Evolutionary conservation across 176 grass and related monocot species (phyloP).

Genomic region (Ananas comosus): DNA sequence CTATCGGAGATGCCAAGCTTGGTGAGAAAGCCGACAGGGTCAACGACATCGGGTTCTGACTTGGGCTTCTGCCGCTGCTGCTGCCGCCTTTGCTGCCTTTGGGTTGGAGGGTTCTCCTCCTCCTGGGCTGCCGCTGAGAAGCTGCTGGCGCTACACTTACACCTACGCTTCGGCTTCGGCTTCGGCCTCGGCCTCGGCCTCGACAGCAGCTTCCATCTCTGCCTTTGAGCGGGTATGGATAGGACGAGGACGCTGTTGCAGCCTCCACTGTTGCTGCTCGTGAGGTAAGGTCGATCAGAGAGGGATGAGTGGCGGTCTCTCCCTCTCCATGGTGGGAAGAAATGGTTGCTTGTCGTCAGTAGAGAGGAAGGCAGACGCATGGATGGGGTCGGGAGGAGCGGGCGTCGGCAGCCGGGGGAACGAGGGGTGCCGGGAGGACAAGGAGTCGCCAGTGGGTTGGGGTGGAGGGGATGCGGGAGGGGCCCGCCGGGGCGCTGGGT

Average conservation of each 20-base stretch:
- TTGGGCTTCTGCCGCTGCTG: constrained; percentile 17
- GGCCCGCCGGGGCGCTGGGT: neutral
- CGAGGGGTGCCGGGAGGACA: too few relatives aligned
- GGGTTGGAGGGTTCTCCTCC: constrained; percentile 9
- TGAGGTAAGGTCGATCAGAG: neutral
- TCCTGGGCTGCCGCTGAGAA: constrained; percentile 20
- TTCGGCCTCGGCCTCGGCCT: too few relatives aligned
- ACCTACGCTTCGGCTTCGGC: too few relatives aligned
- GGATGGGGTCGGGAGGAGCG: neutral
- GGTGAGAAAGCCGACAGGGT: constrained; percentile 70
- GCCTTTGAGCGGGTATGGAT: neutral
- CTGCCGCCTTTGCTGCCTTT: constrained; percentile 27
- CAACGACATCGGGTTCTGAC: constrained; percentile 24
- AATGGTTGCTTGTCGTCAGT: neutral
- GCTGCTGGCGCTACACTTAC: neutral
- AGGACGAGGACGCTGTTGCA: constrained; percentile 20
- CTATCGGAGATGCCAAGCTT: constrained; percentile 62
- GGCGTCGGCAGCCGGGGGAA: neutral
- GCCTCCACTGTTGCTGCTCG: neutral
- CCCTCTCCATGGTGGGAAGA: neutral
- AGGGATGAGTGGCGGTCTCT: neutral
- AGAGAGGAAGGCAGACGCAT: neutral
- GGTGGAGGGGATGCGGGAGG: neutral
- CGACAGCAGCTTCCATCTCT: neutral
- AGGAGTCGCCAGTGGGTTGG: too few relatives aligned